Base-by-base conservation (phyloP, 1,284 basidiomycete genomes). In the Neolentinus lepideus region DNA sequence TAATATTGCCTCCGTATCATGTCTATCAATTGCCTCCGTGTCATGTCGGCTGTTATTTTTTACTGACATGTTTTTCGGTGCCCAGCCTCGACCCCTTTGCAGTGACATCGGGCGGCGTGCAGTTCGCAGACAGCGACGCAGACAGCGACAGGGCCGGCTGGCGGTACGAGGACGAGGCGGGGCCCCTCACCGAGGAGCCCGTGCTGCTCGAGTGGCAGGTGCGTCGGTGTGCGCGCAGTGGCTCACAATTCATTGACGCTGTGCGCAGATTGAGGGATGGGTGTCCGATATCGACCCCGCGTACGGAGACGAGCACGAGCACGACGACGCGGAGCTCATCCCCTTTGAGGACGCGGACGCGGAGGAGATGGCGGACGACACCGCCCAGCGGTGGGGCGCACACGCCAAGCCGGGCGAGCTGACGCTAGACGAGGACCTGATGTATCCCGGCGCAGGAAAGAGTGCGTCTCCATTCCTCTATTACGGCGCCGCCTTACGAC, bases 91-190 rank as follows among this genome's bases (percentile, higher is more conserved):
- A 43, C 38, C 38, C 38, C 8, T 43, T 43, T 21, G 38, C 38
- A 16, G 38, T 43, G 16, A 43, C 38, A 21, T 43, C 38, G 12
- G 38, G 8, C 8, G 38, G 38, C 38, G 38, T 43, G 16, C 38
- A 43, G 16, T 43, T 43, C 19, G 38, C 38, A 21, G 38, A 21
- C 38, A 16, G 24, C 47, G 27, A 16, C 6, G 8, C 14, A 8
- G 38, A 63, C 60, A 31, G 61, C 62, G 31, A 63, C 57, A 3
- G 59, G 52, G 12, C 60, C 63, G 3, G 57, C 54, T 45, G 61
- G 47, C 22, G 47, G 21, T 50, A 50, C 47, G 47, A 50, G 9
- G 47, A 50, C 27, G 47, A 50, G 47, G 27, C 27, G 47, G 47
- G 47, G 12, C 47, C 47, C 9, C 27, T 50, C 14, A 3, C 11